Evolutionary conservation across 176 grass and related monocot species (phyloP), one percentile per base, ranked within the genome.

Genomic region (Urochloa ruziziensis): DNA sequence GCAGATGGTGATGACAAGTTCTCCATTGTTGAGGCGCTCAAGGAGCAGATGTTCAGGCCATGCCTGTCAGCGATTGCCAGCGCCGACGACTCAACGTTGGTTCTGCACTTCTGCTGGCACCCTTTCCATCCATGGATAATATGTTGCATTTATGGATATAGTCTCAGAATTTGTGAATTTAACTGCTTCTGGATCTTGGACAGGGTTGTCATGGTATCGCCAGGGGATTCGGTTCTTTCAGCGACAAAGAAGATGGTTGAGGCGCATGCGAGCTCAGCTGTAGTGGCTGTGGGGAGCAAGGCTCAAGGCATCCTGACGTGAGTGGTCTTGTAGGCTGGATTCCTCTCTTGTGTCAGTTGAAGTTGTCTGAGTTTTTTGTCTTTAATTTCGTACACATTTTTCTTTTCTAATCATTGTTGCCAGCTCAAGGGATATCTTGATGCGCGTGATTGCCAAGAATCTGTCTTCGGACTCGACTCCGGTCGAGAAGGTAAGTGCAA

Each of bases 381-480:
- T 10, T 10, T 27, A 9, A 21, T 18, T 67, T 17, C 0, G 6
- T 4, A 5, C 16, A 0, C 6, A 16, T 24, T 24, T 30, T 23
- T 4, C 37, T 7, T 64, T 70, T 19, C 17, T 30, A 15, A 17
- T 2, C 2, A 16, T 39, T 52, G 25, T 28, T 82, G 17, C 24
- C 72, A 97, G 91, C 24, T 97, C 91, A 29, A 92, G 87, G 80
- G 94, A 97, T 82, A 97, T 97, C 70, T 59, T 97, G 80, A 94
- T 94, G 94, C 68, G 91, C 9, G 64, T 94, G 59, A 77, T 94
- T 10, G 86, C 79, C 2, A 97, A 88, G 68, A 92, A 94, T 12
- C 82, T 97, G 35, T 82, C 79, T 35, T 70, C 89, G 2, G 87
- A 88, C 5, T 71, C 76, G 23, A 94, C 89, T 28, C 70, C 78